Conservation (phyloP, 2,329 filamentous ascomycete genomes). For the Hymenoscyphus repandus region DNA sequence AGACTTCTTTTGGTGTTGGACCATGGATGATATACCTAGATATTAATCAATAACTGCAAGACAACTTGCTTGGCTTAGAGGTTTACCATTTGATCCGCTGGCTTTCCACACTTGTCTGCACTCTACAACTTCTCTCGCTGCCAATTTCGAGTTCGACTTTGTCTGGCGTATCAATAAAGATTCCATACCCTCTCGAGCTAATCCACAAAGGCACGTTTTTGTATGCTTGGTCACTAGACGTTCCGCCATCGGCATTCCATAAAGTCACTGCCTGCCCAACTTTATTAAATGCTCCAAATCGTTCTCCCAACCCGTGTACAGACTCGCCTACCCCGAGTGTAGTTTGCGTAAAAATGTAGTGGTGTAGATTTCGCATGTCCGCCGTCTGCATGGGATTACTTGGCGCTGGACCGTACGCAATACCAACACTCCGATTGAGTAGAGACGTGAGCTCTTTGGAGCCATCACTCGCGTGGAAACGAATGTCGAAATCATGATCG, state of each 20-base stretch:
- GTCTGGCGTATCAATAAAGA: conserved; percentile 69
- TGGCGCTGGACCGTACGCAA: conserved; percentile 51
- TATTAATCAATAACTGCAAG: background rate
- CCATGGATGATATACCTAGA: conserved; percentile 62
- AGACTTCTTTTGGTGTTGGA: conserved; percentile 64
- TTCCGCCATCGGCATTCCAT: conserved; percentile 60
- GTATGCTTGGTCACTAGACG: conserved; percentile 65
- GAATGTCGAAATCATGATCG: conserved; percentile 49
- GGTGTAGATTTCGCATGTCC: conserved; percentile 47
- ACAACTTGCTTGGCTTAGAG: background rate
- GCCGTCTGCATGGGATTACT: conserved; percentile 47
- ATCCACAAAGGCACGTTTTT: conserved; percentile 69
- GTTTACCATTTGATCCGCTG: conserved; percentile 62
- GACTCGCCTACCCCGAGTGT: conserved; percentile 55
- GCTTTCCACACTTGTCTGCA: conserved; percentile 64
- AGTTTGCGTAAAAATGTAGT: conserved; percentile 54
- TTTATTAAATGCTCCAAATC: conserved; percentile 73
- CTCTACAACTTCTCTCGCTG: conserved; percentile 64
- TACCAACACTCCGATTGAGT: conserved; percentile 48
- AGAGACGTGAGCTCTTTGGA: conserved; percentile 50
- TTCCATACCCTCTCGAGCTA: conserved; percentile 67
- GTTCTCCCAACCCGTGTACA: conserved; percentile 69
- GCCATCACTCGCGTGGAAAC: conserved; percentile 46
- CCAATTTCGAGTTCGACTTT: conserved; percentile 68
- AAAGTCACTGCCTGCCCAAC: conserved; percentile 65